Percentiles rank a stretch among this genome's conserved stretches.
Conservation (phyloP, 169 alveolate genomes). For the Eimeria acervulina region DNA sequence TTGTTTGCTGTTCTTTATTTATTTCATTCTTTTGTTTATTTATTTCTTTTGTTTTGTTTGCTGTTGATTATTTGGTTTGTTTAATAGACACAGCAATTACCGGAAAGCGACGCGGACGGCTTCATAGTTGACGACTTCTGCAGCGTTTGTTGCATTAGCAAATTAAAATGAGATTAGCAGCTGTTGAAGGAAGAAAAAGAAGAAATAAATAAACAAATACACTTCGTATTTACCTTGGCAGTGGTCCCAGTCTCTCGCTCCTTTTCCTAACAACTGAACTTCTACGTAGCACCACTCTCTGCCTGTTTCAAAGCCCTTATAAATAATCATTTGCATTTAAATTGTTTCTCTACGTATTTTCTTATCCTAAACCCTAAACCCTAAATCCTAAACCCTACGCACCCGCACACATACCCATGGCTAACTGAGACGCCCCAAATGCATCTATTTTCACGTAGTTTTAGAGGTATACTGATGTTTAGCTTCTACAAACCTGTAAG, state of each 20-base stretch:
- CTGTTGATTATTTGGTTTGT: too few species aligned
- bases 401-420: too few species aligned
- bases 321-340: neutral
- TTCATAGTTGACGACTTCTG: constrained; percentile 86
- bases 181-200: too few species aligned
- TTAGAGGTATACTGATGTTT: too few species aligned
- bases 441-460: too few species aligned
- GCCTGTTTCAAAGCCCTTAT: too few species aligned
- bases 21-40: neutral
- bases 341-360: neutral
- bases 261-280: constrained; percentile 94
- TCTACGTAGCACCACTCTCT: constrained; percentile 96
- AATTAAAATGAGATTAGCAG: neutral
- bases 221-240: constrained; percentile 89
- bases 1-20: neutral
- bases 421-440: too few species aligned
- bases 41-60: too few species aligned
- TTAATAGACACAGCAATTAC: too few species aligned
- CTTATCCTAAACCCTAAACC: neutral
- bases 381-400: neutral
- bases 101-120: constrained; percentile 76
- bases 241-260: constrained; percentile 95
- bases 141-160: constrained; percentile 31
- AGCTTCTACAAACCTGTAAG: constrained; percentile 85
- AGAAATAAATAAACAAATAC: too few species aligned